Base-by-base conservation (phyloP, 75 land plant genomes). In the Picea glauca region DNA sequence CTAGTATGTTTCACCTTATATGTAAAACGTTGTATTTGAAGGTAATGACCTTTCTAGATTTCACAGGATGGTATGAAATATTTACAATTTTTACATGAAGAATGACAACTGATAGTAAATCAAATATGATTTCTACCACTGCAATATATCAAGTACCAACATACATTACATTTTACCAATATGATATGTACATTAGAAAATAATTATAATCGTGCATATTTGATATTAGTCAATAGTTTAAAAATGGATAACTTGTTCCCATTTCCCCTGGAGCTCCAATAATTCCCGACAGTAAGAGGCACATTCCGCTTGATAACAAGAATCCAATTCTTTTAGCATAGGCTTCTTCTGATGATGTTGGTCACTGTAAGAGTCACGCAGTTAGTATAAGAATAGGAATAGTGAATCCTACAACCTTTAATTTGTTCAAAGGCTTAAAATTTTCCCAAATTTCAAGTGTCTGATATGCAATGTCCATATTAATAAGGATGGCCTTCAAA, bases 251-350 rank as follows among this genome's bases (percentile, higher is more conserved):
- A 90, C 95, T 93, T 93, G 91, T 38, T 89, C 85, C 86, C 88
- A 85, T 68, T 91, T 87, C 46, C 74, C 84, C 75, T 93, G 95
- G 58, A 90, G 88, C 64, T 85, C 84, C 72, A 93, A 61, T 73
- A 93, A 91, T 66, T 88, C 84, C 63, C 85, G 85, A 75, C 95
- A 91, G 77, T 79, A 90, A 13, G 86, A 54, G 35, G 85, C 90
- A 81, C 93, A 93, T 78, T 93, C 89, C 18, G 90, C 90, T 76
- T 91, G 95, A 81, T 91, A 93, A 12, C 79, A 88, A 74, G 95
- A 89, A 70, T 92, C 93, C 63, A 93, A 67, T 3, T 93, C 95
- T 77, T 91, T 93, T 56, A 93, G 87, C 86, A 93, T 80, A 1
- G 88, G 88, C 85, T 88, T 93, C 95, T 88, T 79, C 72, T 93